Evolutionary conservation across 306 rosid genomes (phyloP).

Genomic region (Ochetophila trinervis): DNA sequence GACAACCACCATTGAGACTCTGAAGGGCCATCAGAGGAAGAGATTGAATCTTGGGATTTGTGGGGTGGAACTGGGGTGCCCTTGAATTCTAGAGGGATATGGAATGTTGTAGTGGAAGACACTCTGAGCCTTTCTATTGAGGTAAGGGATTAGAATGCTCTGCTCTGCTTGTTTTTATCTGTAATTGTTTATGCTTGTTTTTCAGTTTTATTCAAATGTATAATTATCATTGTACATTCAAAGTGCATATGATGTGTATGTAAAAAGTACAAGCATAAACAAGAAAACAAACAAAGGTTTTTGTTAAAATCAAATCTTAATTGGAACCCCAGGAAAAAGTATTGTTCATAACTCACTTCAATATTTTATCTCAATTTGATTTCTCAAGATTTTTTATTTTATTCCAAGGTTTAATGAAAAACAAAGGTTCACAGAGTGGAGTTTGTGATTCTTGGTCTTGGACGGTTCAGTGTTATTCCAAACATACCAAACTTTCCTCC

Average conservation of each 20-base stretch:
- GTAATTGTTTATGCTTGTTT: no score
- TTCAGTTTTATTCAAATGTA: no score
- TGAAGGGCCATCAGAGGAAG: constrained; percentile 34
- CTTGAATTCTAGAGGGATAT: constrained; percentile 37
- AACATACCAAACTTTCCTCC: constrained; percentile 63
- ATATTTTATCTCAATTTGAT: no score
- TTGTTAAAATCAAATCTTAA: no score
- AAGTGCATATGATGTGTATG: no score
- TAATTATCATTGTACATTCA: no score
- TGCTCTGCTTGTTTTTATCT: no score
- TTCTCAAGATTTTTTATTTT: no score
- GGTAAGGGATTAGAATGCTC: constrained; percentile 17
- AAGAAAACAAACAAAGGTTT: no score
- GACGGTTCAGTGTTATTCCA: constrained; percentile 68
- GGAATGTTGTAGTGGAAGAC: constrained; percentile 40
- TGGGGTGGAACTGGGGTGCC: constrained; percentile 56
- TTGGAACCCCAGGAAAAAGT: no score
- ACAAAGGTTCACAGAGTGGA: constrained; percentile 45
- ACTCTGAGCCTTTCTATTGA: constrained; percentile 23
- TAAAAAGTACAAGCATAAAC: no score
- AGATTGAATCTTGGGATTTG: constrained; percentile 36
- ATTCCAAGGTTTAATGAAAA: neutral
- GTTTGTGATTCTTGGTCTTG: constrained; percentile 65
- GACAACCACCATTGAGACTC: constrained; percentile 46
- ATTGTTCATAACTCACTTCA: no score